phyloP scores from a whole-genome alignment of 148 eudicot species.

The Chenopodium suecicum region DNA sequence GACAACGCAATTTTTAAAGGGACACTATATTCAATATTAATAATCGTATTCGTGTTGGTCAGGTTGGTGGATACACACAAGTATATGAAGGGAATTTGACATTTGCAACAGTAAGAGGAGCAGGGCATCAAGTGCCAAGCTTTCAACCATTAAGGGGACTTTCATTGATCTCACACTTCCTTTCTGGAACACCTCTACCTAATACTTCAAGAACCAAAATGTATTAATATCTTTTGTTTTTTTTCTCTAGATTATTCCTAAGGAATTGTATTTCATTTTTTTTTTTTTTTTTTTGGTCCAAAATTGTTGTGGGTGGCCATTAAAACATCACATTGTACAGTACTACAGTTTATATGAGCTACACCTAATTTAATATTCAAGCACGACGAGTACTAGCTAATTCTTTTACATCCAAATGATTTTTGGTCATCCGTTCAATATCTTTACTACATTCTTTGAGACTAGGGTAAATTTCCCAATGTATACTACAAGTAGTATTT shows the following conservation, averaged over 20 bases:
- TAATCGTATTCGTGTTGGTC: background rate
- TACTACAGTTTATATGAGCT: slow-evolving; percentile 3
- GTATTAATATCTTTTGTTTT: background rate
- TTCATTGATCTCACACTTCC: slow-evolving; percentile 54
- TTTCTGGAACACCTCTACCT: slow-evolving; percentile 56
- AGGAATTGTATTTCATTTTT: background rate
- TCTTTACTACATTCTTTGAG: too few species aligned
- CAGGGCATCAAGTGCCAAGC: slow-evolving; percentile 79
- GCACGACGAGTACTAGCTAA: background rate
- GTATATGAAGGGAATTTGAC: slow-evolving; percentile 54
- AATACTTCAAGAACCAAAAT: slow-evolving; percentile 23
- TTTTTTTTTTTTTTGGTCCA: background rate
- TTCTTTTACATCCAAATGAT: background rate
- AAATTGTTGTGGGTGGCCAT: background rate
- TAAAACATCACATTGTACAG: background rate
- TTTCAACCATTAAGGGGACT: slow-evolving; percentile 58
- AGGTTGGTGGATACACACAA: slow-evolving; percentile 72
- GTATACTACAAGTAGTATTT: too few species aligned
- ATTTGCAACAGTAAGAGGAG: slow-evolving; percentile 71
- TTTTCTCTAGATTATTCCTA: too few species aligned
- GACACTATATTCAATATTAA: too few species aligned
- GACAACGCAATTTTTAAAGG: too few species aligned
- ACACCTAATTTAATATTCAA: background rate
- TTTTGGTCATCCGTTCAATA: too few species aligned
- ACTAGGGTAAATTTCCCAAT: too few species aligned